Conservation (phyloP, 345 rosid species). For the Orychophragmus violaceus region DNA sequence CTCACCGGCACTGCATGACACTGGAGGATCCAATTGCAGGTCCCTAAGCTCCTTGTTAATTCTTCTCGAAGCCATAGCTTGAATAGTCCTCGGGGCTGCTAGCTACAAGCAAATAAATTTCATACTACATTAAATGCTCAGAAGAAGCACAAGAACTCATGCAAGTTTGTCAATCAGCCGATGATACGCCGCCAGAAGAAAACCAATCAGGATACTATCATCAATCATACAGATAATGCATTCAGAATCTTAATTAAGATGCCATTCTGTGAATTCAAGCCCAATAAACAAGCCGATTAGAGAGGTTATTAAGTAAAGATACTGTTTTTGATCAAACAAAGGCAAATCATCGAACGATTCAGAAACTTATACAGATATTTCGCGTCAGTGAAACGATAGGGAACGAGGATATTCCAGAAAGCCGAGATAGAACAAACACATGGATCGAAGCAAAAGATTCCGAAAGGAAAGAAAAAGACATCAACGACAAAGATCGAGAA, state of each 20-base stretch:
- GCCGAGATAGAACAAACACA: neutral
- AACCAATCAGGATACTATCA: neutral
- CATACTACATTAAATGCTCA: neutral
- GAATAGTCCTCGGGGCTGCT: constrained; percentile 1
- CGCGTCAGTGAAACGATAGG: neutral
- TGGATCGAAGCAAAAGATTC: constrained; percentile 1
- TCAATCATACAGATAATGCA: neutral
- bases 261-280: neutral
- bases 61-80: constrained; percentile 53
- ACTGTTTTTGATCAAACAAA: constrained; percentile 8
- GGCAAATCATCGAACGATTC: constrained; percentile 1
- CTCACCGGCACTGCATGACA: constrained; percentile 70
- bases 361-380: neutral
- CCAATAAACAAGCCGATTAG: neutral
- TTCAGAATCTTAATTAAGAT: neutral
- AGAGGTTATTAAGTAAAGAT: neutral
- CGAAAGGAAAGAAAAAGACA: neutral
- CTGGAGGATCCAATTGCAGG: constrained; percentile 70
- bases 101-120: neutral
- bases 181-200: neutral
- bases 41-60: constrained; percentile 73
- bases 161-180: neutral
- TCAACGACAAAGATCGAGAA: constrained; percentile 5
- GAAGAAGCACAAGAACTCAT: neutral
- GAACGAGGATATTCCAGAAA: neutral